phyloP scores from a whole-genome alignment of 805 yeast genomes.

The Torulaspora indica region DNA sequence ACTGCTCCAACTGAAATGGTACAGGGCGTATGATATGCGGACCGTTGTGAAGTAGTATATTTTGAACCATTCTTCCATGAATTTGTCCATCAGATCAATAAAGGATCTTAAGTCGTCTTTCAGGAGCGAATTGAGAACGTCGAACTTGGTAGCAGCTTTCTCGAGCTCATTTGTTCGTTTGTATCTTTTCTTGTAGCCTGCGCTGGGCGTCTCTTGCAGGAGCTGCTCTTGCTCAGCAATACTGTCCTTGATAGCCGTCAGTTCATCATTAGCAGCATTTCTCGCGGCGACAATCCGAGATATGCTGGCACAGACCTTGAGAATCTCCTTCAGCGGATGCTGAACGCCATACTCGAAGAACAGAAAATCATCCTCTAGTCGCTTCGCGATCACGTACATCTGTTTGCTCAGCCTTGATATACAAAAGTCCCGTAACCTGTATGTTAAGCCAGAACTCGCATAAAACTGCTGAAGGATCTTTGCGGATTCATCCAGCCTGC shows the following conservation, averaged over 20 bases:
- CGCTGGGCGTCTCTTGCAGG: slow-evolving; percentile 5
- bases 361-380: slow-evolving; percentile 17
- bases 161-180: slow-evolving; percentile 9
- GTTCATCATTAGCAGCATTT: slow-evolving; percentile 10
- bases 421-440: slow-evolving; percentile 7
- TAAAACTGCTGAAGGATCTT: slow-evolving; percentile 9
- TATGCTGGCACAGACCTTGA: slow-evolving; percentile 12
- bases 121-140: slow-evolving; percentile 18
- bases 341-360: slow-evolving; percentile 19
- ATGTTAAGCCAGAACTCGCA: slow-evolving; percentile 5
- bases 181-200: slow-evolving; percentile 4
- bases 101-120: slow-evolving; percentile 15
- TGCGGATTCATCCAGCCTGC: not conserved
- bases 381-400: slow-evolving; percentile 13
- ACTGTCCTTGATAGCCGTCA: slow-evolving; percentile 10
- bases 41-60: slow-evolving; percentile 21
- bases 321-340: slow-evolving; percentile 14
- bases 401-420: slow-evolving; percentile 16
- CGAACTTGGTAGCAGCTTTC: slow-evolving; percentile 13
- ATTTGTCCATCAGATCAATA: slow-evolving; percentile 7
- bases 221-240: slow-evolving; percentile 4
- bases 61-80: slow-evolving; percentile 22
- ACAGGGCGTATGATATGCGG: slow-evolving; percentile 20
- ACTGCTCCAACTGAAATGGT: slow-evolving; percentile 17
- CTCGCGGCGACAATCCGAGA: slow-evolving; percentile 9